Percentiles rank a stretch among this genome's conserved stretches.
These are phyloP conservation scores for Verbascum thapsus DNA, from an alignment of 257 asterid species.

Conservation along the genomic window DNA sequence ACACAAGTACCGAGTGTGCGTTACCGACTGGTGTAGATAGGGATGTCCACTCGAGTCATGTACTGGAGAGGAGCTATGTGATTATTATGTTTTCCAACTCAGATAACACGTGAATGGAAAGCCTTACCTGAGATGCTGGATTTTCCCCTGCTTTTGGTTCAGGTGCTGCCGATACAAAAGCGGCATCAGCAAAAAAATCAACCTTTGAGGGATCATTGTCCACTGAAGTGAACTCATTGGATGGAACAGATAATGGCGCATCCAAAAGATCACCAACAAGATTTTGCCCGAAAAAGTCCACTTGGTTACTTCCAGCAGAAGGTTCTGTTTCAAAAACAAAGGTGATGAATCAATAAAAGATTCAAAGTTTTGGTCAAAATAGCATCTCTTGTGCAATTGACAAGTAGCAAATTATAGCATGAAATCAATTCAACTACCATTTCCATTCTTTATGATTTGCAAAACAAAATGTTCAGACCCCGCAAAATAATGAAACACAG, in stretches of 20 bases:
- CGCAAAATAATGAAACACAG: neutral
- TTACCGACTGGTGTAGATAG: too few species aligned
- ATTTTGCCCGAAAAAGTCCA: constrained; percentile 66
- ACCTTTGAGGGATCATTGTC: constrained; percentile 56
- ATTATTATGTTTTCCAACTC: neutral
- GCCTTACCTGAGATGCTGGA: constrained; percentile 57
- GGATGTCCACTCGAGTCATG: neutral
- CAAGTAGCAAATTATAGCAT: neutral
- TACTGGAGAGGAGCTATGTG: neutral
- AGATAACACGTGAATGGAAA: neutral
- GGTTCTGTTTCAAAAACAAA: constrained; percentile 53
- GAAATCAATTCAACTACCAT: too few species aligned
- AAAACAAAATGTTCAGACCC: constrained; percentile 8
- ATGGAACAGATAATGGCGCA: constrained; percentile 54
- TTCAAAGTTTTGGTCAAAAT: constrained; percentile 5
- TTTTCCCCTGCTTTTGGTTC: constrained; percentile 38
- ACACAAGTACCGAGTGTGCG: too few species aligned
- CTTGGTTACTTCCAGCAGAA: constrained; percentile 66
- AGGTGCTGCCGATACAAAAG: constrained; percentile 72
- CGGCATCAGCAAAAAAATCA: constrained; percentile 89
- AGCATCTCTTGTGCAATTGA: constrained; percentile 23
- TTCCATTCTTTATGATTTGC: neutral
- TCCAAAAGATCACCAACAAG: constrained; percentile 76
- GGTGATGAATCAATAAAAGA: constrained; percentile 11
- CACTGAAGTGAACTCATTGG: constrained; percentile 39